Conservation (phyloP, 2,329 filamentous ascomycete species). For the Aspergillus uvarum region DNA sequence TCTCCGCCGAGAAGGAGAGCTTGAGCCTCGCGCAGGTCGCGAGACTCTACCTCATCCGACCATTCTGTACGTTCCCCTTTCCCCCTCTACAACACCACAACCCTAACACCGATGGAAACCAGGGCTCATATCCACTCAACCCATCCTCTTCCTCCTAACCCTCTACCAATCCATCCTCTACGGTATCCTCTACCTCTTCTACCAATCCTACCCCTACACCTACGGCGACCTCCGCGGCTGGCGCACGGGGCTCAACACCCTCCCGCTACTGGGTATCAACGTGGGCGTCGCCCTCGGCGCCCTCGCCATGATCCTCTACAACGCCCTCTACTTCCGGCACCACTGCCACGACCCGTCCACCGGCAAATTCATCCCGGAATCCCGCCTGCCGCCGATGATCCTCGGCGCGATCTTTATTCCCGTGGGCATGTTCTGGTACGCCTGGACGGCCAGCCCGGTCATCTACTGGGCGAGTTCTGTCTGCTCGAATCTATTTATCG, state of each 20-base stretch:
- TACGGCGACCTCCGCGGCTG: neutral
- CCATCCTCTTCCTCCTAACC: neutral
- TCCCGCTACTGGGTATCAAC: neutral
- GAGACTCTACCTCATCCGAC: neutral
- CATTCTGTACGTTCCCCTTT: neutral
- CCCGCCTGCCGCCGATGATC: slow-evolving; percentile 19
- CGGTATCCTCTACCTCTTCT: neutral
- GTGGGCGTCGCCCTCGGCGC: neutral
- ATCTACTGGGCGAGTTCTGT: slow-evolving; percentile 11
- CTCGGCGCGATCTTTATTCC: slow-evolving; percentile 23
- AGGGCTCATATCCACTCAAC: neutral
- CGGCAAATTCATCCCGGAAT: slow-evolving; percentile 14
- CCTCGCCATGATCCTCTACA: neutral
- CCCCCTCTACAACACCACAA: neutral
- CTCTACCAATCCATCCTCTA: neutral
- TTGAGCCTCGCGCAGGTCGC: neutral
- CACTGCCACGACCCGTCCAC: neutral
- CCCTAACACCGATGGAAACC: neutral
- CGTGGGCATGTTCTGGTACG: slow-evolving; percentile 30
- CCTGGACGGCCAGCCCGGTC: slow-evolving; percentile 15
- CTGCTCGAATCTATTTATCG: slow-evolving; percentile 47
- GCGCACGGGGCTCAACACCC: neutral
- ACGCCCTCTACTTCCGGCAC: neutral
- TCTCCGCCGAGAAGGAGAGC: neutral
- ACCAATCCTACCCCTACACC: neutral